Base-by-base conservation (phyloP, 2,329 filamentous ascomycete genomes). In the Sclerotinia borealis region DNA sequence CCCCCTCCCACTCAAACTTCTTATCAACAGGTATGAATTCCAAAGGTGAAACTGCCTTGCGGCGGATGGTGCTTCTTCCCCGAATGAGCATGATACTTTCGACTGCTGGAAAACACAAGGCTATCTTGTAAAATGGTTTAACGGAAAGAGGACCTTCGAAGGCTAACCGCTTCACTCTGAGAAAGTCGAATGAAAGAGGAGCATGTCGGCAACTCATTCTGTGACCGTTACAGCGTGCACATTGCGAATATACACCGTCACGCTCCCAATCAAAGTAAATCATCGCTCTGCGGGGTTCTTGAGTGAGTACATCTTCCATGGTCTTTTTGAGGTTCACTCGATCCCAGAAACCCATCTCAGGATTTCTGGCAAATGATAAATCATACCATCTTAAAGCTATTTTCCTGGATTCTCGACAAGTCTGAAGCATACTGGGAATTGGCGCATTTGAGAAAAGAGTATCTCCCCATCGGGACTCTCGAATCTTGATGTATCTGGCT, bases 241-340 rank as follows among this genome's bases (percentile, higher is more conserved):
- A 60, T 43, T 50, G 34, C 4, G 47, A 51, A 19, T 51, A 60
- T 9, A 51, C 4, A 3, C 58, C 58, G 51, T 60, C 58, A 22
- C 36, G 45, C 8, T 51, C 47, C 47, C 47, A 52, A 31, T 51
- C 47, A 34, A 51, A 60, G 27, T 43, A 60, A 4, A 60, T 60
- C 2, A 9, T 48, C 3, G 17, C 19, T 31, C 51, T n/a, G 27
- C 48, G 15, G 34, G 34, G 39, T 47, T 29, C n/a, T n/a, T 37
- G 2, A 9, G 22, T 50, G 4, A 56, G 36, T 19, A n/a, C 36
- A 11, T 29, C 15, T 17, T 60, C 19, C 52, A 45, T 51, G 2
- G 31, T 22, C n/a, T 29, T 2, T 9, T 17, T 43, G 4, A 41
- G 22, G 4, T 6, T 51, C 3, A 13, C 19, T 19, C 15, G 48